Base-by-base conservation (phyloP, 495 filamentous ascomycete genomes). In the Chaetomium cochliodes region DNA sequence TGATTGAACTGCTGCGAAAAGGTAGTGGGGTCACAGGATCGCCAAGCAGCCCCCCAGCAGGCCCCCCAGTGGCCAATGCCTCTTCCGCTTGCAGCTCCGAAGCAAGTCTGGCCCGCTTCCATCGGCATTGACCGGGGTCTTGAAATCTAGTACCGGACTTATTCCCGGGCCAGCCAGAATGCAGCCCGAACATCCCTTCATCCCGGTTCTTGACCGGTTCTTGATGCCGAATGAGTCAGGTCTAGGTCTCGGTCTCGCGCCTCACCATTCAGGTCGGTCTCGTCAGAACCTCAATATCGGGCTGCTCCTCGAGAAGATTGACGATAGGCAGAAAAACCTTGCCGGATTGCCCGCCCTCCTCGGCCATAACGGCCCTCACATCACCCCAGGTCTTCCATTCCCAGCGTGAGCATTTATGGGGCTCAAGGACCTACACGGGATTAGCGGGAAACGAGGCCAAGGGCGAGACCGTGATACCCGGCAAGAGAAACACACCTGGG, bases 381-480 rank as follows among this genome's bases (percentile, higher is more conserved):
- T 75, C 74, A 60, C 79, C 74, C 84, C 85, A 88, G 12, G 69
- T 76, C 13, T 75, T 70, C 87, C 87, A 91, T 16, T 77, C 69
- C 88, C 88, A 91, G 1, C 71, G 75, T 42, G 80, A 81, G 67
- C 88, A 90, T 69, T 90, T 90, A 3, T 89, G 75, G 0, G 86
- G 86, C 65, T 91, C 88, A 58, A 84, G 25, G 5, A 84, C 76
- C 80, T 82, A 63, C 9, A 42, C 20, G 37, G 6, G 0, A 23
- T 3, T 16, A 25, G 8, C 13, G 11, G 20, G 15, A 42, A 16
- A 52, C 11, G 37, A 47, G 25, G 61, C 1, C 20, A 16, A 25
- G 3, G 2, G 11, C 12, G 25, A 12, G 59, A 52, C 49, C 33
- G 37, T 68, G 23, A 26, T 52, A 4, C n/a, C 0, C 23, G 15